A percentile compares a stretch with the other conserved stretches of the same genome.
These are phyloP conservation scores for Cutaneotrichosporon arboriforme DNA, from an alignment of 1,284 basidiomycete species.

Conservation along the genomic window DNA sequence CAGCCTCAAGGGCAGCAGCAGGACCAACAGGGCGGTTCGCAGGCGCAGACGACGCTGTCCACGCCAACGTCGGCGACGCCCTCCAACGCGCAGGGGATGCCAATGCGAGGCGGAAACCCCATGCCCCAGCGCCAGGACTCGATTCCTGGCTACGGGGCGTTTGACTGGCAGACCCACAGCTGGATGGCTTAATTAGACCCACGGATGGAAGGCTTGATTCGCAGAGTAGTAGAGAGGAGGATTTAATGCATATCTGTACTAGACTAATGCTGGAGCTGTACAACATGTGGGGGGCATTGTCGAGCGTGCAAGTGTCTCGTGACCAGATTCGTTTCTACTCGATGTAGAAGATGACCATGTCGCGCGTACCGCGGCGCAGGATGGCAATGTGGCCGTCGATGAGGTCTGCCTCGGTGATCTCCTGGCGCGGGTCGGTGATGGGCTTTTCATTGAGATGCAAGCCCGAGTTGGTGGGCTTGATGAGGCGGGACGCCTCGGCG, in stretches of 20 bases:
- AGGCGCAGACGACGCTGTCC: conserved; percentile 1
- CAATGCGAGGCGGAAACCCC: neutral
- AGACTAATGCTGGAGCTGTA: neutral
- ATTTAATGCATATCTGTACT: too few species aligned
- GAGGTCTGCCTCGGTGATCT: conserved; percentile 54
- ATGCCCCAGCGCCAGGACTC: conserved; percentile 17
- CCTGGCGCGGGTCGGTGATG: conserved; percentile 40
- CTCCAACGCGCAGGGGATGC: neutral
- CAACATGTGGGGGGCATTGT: neutral
- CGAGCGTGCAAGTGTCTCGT: neutral
- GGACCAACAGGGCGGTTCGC: neutral
- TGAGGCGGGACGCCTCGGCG: conserved; percentile 53
- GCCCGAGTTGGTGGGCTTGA: conserved; percentile 49
- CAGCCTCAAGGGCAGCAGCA: conserved; percentile 8
- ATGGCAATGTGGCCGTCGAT: conserved; percentile 63
- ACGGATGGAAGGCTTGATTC: conserved; percentile 31
- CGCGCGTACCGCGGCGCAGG: conserved; percentile 69
- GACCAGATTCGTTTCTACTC: too few species aligned
- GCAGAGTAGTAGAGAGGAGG: too few species aligned
- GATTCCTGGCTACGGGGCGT: conserved; percentile 19
- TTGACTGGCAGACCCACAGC: conserved; percentile 22
- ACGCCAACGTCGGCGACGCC: conserved; percentile 1
- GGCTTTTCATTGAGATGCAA: conserved; percentile 56
- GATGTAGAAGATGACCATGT: conserved; percentile 59
- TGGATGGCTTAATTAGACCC: conserved; percentile 30